These are phyloP conservation scores for Orbilia brochopaga DNA, from an alignment of 2,329 filamentous ascomycete genomes.

Conservation along the genomic window DNA sequence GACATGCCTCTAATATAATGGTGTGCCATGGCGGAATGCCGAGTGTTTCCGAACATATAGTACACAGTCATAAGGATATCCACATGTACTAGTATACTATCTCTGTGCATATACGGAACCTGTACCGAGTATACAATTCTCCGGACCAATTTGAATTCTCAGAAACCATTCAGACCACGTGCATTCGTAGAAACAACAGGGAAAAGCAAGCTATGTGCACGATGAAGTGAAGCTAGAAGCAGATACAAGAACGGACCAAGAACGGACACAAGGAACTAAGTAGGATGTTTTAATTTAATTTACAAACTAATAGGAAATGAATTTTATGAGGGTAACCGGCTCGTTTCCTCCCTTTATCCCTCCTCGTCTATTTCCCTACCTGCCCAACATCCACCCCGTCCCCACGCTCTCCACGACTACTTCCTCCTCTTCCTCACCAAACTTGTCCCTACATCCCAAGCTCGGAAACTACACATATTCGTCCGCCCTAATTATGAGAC, in stretches of 20 bases:
- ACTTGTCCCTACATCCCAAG: too few species aligned
- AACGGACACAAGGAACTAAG: conserved; percentile 9
- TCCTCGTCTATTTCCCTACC: not conserved
- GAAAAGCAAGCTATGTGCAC: conserved; percentile 39
- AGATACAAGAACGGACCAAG: conserved; percentile 13
- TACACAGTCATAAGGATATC: too few species aligned
- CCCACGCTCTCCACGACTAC: too few species aligned
- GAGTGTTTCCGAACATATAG: too few species aligned
- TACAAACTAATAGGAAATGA: conserved; percentile 41
- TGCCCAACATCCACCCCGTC: conserved; percentile 22
- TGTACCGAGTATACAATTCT: too few species aligned
- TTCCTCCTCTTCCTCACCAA: too few species aligned
- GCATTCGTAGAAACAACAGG: not conserved
- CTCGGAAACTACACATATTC: conserved; percentile 1
- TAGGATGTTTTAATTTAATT: conserved; percentile 48
- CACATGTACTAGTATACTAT: too few species aligned
- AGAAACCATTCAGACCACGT: not conserved
- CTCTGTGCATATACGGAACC: too few species aligned
- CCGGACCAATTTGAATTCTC: conserved; percentile 1
- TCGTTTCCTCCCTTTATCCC: not conserved
- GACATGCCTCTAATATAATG: too few species aligned
- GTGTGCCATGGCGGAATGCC: too few species aligned
- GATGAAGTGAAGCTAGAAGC: conserved; percentile 16
- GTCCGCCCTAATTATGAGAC: not conserved
- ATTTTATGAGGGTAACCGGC: conserved; percentile 28